phyloP scores from a whole-genome alignment of 164 flowering plant species.

The Aristolochia fimbriata region DNA sequence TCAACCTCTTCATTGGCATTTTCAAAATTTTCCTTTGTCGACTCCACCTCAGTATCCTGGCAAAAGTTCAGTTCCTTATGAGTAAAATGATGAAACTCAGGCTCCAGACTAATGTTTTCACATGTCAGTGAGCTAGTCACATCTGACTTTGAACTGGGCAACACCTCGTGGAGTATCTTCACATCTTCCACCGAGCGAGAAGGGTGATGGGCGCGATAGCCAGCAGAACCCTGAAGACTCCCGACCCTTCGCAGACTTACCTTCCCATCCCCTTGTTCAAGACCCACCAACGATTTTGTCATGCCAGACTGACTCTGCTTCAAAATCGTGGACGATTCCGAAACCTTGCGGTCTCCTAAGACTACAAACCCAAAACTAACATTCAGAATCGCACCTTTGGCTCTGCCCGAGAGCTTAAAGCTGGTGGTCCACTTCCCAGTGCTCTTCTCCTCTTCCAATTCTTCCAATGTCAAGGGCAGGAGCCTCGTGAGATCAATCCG shows the following conservation, averaged over 20 bases:
- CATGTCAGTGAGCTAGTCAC: slow-evolving; percentile 28
- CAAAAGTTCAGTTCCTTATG: slow-evolving; percentile 13
- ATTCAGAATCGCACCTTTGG: slow-evolving; percentile 69
- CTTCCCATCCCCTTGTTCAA: slow-evolving; percentile 14
- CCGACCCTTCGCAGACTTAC: slow-evolving; percentile 25
- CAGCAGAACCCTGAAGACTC: slow-evolving; percentile 26
- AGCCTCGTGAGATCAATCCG: slow-evolving; percentile 82
- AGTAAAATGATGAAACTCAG: slow-evolving; percentile 33
- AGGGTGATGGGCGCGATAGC: slow-evolving; percentile 13
- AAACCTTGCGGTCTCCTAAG: slow-evolving; percentile 24
- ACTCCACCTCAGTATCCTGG: slow-evolving; percentile 8
- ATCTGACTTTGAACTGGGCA: slow-evolving; percentile 38
- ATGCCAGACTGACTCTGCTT: slow-evolving; percentile 22
- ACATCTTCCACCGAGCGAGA: slow-evolving; percentile 45
- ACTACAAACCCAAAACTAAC: slow-evolving; percentile 81
- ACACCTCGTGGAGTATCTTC: slow-evolving; percentile 73
- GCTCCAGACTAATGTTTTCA: slow-evolving; percentile 20
- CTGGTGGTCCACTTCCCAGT: slow-evolving; percentile 89
- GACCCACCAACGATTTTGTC: slow-evolving; percentile 17
- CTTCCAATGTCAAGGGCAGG: slow-evolving; percentile 90
- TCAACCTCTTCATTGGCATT: slow-evolving; percentile 29
- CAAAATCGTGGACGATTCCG: background rate
- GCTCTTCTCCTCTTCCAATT: slow-evolving; percentile 82
- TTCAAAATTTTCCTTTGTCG: slow-evolving; percentile 18
- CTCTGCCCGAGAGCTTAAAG: slow-evolving; percentile 69